Evolutionary conservation across 176 grass and related monocot genomes (phyloP).

Genomic region (Ensete ventricosum): DNA sequence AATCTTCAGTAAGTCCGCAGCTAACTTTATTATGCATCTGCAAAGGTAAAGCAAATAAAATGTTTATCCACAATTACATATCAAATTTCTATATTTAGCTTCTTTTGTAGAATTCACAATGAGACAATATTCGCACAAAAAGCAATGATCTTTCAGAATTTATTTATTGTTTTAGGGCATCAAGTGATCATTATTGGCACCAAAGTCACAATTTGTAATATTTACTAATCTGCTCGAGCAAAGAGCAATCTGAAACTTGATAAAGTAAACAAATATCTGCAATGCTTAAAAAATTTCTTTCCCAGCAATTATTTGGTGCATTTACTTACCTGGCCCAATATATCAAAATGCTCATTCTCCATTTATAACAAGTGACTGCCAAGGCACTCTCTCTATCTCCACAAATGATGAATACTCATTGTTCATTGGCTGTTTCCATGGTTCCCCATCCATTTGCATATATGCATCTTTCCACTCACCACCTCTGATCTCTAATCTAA

Average conservation of each 20-base stretch:
- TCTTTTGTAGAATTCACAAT: not conserved
- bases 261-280: not conserved
- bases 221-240: not conserved
- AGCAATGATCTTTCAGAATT: not conserved
- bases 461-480: slow-evolving; percentile 66
- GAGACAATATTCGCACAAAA: not conserved
- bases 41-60: not conserved
- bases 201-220: not conserved
- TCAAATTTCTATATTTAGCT: not conserved
- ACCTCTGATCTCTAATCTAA: slow-evolving; percentile 90
- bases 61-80: not conserved
- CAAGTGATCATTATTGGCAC: not conserved
- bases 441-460: slow-evolving; percentile 99
- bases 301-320: not conserved
- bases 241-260: not conserved
- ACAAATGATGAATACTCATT: slow-evolving; percentile 67
- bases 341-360: slow-evolving; percentile 23
- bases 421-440: slow-evolving; percentile 87
- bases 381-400: slow-evolving; percentile 80
- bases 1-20: not conserved
- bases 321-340: not conserved
- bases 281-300: not conserved
- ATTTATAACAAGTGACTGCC: slow-evolving; percentile 64
- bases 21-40: not conserved
- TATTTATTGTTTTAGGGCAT: not conserved